Percentiles rank a stretch among this genome's conserved stretches.
These are phyloP conservation scores for Colletotrichum australisinense DNA, from an alignment of 2,329 filamentous ascomycete genomes.

Conservation along the genomic window DNA sequence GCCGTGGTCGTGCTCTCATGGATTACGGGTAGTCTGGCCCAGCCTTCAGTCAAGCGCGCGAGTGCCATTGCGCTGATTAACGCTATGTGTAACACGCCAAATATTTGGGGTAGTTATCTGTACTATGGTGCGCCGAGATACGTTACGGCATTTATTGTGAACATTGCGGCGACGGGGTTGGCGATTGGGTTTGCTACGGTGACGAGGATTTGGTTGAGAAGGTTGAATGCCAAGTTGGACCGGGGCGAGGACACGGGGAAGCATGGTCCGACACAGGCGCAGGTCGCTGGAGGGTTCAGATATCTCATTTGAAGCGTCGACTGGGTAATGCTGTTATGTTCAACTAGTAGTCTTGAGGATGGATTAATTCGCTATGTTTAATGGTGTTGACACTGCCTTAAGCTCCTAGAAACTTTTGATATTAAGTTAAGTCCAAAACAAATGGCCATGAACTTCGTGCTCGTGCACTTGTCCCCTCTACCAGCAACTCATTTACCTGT, in stretches of 20 bases:
- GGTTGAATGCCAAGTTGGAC: conserved; percentile 43
- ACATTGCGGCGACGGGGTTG: conserved; percentile 41
- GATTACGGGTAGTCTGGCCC: conserved; percentile 41
- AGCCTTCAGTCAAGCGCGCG: conserved; percentile 41
- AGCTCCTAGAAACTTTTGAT: too few species aligned
- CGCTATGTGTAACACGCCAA: conserved; percentile 43
- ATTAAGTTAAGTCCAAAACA: too few species aligned
- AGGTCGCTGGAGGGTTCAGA: conserved; percentile 42
- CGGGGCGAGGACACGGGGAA: conserved; percentile 41
- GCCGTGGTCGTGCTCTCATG: conserved; percentile 44
- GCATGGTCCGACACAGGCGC: conserved; percentile 42
- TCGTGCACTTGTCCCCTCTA: too few species aligned
- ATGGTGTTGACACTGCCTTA: not conserved
- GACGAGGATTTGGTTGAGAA: conserved; percentile 41
- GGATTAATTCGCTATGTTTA: not conserved
- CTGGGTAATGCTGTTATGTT: too few species aligned
- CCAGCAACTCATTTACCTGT: too few species aligned
- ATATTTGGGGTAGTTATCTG: conserved; percentile 43
- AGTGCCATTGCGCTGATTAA: conserved; percentile 44
- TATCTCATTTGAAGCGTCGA: conserved; percentile 36
- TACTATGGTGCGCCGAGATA: conserved; percentile 42
- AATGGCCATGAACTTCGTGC: too few species aligned
- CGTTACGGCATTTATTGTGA: conserved; percentile 42
- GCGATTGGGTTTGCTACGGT: conserved; percentile 42
- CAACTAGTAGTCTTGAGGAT: not conserved